phyloP scores from a whole-genome alignment of 176 grass and related monocot species.

The Tillandsia leiboldiana region DNA sequence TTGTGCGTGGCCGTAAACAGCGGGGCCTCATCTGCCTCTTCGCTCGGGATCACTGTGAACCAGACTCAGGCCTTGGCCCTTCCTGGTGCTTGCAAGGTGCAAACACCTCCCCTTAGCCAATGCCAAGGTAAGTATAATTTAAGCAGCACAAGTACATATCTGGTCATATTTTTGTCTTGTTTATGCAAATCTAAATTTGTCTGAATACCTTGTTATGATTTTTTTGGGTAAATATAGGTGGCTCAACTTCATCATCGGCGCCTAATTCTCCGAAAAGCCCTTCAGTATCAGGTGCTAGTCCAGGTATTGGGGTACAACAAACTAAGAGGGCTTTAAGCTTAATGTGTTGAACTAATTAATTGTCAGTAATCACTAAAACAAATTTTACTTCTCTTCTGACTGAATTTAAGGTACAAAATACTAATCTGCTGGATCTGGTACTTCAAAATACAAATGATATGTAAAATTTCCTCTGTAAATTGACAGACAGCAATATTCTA shows the following conservation, averaged over 20 bases:
- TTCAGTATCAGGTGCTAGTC: not conserved
- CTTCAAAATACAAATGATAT: no score
- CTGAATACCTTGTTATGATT: not conserved
- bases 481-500: no score
- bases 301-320: not conserved
- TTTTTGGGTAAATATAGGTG: not conserved
- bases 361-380: not conserved
- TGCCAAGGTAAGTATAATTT: not conserved
- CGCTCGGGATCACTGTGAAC: constrained; percentile 33
- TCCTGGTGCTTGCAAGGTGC: constrained; percentile 48
- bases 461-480: no score
- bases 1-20: constrained; percentile 41
- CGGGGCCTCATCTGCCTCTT: constrained; percentile 1
- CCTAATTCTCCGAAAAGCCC: not conserved
- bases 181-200: not conserved
- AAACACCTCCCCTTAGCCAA: constrained; percentile 10
- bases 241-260: not conserved
- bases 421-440: not conserved
- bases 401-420: not conserved
- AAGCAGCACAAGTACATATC: not conserved
- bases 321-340: no score
- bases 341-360: no score
- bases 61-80: constrained; percentile 30
- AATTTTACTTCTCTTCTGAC: not conserved
- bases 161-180: not conserved